Evolutionary conservation across 2,329 filamentous ascomycete species (phyloP), one percentile per base, ranked within the genome.

Genomic region (Raffaelea arxii): DNA sequence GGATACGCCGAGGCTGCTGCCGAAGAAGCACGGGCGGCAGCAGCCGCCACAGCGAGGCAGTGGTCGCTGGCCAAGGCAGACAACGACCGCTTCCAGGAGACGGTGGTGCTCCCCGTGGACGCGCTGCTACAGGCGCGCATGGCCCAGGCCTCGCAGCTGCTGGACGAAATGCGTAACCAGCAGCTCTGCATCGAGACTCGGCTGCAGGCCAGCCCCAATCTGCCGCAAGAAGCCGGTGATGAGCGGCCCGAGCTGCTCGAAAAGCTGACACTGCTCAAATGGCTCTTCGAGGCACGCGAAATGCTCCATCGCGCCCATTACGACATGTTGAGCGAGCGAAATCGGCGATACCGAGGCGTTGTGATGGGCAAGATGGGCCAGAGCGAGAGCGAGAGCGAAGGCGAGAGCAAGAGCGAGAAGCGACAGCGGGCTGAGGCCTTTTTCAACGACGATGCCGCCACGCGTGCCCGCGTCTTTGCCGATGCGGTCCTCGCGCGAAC

Each of bases 241-340:
- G 91, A 96, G 62, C 82, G 90, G 60, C 92, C 92, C 0, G 92
- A 98, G 63, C 74, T 97, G 0, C 71, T 97, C 3, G 92, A 98
- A 64, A 94, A 95, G 65, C 73, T 98, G 12, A 97, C 91, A 0
- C 77, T 96, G 41, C 73, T 97, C 14, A 98, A 97, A 59, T 97
- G 92, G 90, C 80, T 97, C 9, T 97, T 96, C 56, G 92, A 98
- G 62, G 84, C 86, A 1, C 82, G 90, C n/a, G 92, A 98, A 65
- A 75, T 78, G 41, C 72, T 97, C 9, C 84, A 97, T 65, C 82
- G 86, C 38, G 85, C 88, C 56, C 77, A 91, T 45, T 95, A 88
- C 59, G 86, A 94, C 55, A 69, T 97, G 11, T 77, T 95, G 27
- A 82, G 81, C 19, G 86, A 90, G 60, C 84, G 90, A 44, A 92